These are phyloP conservation scores for Durio zibethinus DNA, from an alignment of 345 rosid genomes.

Conservation along the genomic window DNA sequence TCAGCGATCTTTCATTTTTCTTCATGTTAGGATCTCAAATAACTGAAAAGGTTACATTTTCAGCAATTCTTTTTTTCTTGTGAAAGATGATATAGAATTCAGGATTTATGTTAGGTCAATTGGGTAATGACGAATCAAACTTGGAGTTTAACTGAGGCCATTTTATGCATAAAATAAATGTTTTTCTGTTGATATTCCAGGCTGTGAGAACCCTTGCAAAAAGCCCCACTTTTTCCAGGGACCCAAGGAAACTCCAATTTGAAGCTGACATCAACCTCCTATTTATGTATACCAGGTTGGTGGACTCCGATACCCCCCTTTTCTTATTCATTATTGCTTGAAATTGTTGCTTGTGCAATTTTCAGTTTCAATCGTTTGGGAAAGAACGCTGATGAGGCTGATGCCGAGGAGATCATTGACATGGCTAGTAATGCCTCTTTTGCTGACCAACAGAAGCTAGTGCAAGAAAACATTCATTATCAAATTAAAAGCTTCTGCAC, in stretches of 20 bases:
- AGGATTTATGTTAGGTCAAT: neutral
- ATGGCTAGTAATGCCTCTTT: slow-evolving; percentile 72
- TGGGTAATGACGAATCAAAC: neutral
- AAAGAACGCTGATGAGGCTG: slow-evolving; percentile 65
- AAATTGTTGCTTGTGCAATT: slow-evolving; percentile 1
- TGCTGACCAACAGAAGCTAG: slow-evolving; percentile 73
- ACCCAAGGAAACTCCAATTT: slow-evolving; percentile 70
- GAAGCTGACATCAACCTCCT: slow-evolving; percentile 77
- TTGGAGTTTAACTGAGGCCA: neutral
- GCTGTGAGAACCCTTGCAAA: slow-evolving; percentile 64
- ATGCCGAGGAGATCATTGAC: slow-evolving; percentile 80
- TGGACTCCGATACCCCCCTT: neutral
- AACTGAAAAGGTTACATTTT: neutral
- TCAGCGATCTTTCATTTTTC: neutral
- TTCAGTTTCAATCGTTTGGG: slow-evolving; percentile 78
- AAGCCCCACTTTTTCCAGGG: slow-evolving; percentile 61
- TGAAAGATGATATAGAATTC: neutral
- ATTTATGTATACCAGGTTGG: slow-evolving; percentile 72
- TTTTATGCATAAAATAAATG: neutral
- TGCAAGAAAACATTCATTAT: slow-evolving; percentile 70
- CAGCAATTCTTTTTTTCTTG: no score
- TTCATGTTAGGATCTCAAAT: neutral
- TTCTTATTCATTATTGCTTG: neutral
- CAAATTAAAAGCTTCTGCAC: slow-evolving; percentile 54
- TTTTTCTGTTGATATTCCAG: slow-evolving; percentile 31